Conservation (phyloP, 495 filamentous ascomycete genomes). For the Neurospora sublineolata region DNA sequence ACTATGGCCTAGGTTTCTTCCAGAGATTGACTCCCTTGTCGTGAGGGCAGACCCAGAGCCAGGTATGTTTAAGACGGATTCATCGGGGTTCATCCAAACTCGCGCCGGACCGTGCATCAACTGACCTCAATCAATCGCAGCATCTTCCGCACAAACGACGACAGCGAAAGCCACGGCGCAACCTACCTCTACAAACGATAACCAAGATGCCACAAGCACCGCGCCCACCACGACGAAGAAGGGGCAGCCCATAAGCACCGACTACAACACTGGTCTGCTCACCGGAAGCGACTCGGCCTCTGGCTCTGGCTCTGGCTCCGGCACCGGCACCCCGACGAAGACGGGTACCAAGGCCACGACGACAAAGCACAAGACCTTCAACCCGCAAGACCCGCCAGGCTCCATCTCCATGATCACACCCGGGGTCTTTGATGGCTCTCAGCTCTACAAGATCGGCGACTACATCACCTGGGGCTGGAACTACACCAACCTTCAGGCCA, state of each 20-base stretch:
- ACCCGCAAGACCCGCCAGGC: constrained; percentile 54
- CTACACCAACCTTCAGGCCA: constrained; percentile 75
- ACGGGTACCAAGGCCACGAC: constrained; percentile 17
- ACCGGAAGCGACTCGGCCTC: constrained; percentile 2
- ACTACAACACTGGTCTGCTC: constrained; percentile 21
- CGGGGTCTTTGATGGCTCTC: constrained; percentile 39
- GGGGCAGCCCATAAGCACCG: background rate
- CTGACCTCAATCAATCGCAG: constrained; percentile 12
- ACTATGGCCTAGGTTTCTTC: constrained; percentile 26
- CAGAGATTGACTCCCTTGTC: constrained; percentile 25
- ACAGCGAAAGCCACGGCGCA: background rate
- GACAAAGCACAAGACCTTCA: constrained; percentile 41
- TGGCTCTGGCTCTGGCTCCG: constrained; percentile 5
- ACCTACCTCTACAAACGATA: background rate
- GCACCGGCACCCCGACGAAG: constrained; percentile 13
- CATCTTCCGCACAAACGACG: constrained; percentile 2
- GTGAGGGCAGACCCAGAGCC: constrained; percentile 23
- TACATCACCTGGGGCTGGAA: constrained; percentile 85
- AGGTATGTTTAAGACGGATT: constrained; percentile 10
- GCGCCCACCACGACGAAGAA: constrained; percentile 3
- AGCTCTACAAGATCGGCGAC: constrained; percentile 84
- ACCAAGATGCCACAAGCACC: constrained; percentile 1
- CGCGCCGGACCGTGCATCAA: constrained; percentile 5
- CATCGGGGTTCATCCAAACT: background rate
- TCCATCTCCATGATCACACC: constrained; percentile 78